A percentile compares a stretch with the other conserved stretches of the same genome.
Evolutionary conservation across 2,329 filamentous ascomycete genomes (phyloP).

Genomic region (Aspergillus sp.): DNA sequence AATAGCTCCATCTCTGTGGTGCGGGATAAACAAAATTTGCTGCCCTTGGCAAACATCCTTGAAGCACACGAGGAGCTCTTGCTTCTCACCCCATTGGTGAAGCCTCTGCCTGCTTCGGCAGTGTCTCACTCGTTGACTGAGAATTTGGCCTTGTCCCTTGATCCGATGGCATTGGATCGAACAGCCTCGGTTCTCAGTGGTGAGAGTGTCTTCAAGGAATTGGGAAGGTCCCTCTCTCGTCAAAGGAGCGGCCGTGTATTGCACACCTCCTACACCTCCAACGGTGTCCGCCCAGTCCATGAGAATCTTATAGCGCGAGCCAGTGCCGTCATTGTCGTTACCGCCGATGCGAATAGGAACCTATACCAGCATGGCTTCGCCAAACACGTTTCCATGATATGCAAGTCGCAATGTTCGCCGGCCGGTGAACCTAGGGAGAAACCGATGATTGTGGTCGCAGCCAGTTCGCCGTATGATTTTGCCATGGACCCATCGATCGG

Average conservation of each 20-base stretch:
- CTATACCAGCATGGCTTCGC: slow-evolving; percentile 92
- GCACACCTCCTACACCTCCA: slow-evolving; percentile 92
- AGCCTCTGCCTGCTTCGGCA: slow-evolving; percentile 84
- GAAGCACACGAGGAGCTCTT: slow-evolving; percentile 85
- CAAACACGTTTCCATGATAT: slow-evolving; percentile 95
- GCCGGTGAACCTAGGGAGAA: slow-evolving; percentile 57
- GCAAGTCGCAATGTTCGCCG: slow-evolving; percentile 43
- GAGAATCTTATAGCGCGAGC: slow-evolving; percentile 88
- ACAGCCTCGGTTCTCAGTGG: slow-evolving; percentile 75
- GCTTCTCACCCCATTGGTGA: slow-evolving; percentile 81
- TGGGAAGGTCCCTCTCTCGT: slow-evolving; percentile 81
- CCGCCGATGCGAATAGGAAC: slow-evolving; percentile 90
- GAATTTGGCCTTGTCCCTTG: slow-evolving; percentile 41
- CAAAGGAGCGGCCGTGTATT: slow-evolving; percentile 80
- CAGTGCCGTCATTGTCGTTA: slow-evolving; percentile 82
- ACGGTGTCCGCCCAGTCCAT: slow-evolving; percentile 85
- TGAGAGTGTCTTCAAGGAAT: slow-evolving; percentile 84
- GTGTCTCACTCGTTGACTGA: slow-evolving; percentile 66
- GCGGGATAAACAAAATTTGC: slow-evolving; percentile 75
- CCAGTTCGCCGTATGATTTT: slow-evolving; percentile 95
- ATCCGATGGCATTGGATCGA: slow-evolving; percentile 52
- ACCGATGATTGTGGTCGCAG: slow-evolving; percentile 82
- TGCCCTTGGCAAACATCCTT: slow-evolving; percentile 77
- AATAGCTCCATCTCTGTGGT: slow-evolving; percentile 91
- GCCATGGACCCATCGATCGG: slow-evolving; percentile 86